Evolutionary conservation across 805 yeast genomes (phyloP).

Genomic region (Ogataea ramenticola): DNA sequence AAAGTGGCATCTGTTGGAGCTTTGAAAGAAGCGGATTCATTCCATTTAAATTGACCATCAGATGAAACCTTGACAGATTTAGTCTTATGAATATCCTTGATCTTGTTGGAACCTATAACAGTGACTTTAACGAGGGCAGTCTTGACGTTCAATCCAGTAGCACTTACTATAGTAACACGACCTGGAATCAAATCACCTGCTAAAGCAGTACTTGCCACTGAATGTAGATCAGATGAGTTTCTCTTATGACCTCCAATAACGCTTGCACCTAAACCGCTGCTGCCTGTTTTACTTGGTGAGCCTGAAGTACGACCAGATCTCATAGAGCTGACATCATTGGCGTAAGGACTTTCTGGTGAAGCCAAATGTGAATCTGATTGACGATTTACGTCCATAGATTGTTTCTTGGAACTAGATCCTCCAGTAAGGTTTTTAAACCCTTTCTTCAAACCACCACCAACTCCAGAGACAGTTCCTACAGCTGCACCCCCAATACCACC

Average conservation of each 20-base stretch:
- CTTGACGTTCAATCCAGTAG: constrained; percentile 14
- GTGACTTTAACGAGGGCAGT: constrained; percentile 46
- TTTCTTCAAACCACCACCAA: constrained; percentile 14
- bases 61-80: constrained; percentile 45
- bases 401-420: constrained; percentile 7
- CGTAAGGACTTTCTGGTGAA: constrained; percentile 15
- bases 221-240: constrained; percentile 24
- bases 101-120: constrained; percentile 30
- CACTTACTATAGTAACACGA: constrained; percentile 39
- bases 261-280: constrained; percentile 6
- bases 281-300: constrained; percentile 3
- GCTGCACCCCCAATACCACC: constrained; percentile 32
- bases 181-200: constrained; percentile 43
- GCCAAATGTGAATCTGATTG: constrained; percentile 1
- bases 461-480: constrained; percentile 34
- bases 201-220: constrained; percentile 29
- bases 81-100: constrained; percentile 60
- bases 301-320: constrained; percentile 27
- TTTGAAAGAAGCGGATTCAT: constrained; percentile 61
- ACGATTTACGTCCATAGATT: constrained; percentile 13
- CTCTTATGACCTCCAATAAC: constrained; percentile 6
- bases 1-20: constrained; percentile 56
- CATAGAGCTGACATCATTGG: constrained; percentile 28
- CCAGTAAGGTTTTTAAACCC: constrained; percentile 9
- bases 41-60: constrained; percentile 44